Base-by-base conservation (phyloP, 2,329 filamentous ascomycete genomes). In the Pezicula neosporulosa region DNA sequence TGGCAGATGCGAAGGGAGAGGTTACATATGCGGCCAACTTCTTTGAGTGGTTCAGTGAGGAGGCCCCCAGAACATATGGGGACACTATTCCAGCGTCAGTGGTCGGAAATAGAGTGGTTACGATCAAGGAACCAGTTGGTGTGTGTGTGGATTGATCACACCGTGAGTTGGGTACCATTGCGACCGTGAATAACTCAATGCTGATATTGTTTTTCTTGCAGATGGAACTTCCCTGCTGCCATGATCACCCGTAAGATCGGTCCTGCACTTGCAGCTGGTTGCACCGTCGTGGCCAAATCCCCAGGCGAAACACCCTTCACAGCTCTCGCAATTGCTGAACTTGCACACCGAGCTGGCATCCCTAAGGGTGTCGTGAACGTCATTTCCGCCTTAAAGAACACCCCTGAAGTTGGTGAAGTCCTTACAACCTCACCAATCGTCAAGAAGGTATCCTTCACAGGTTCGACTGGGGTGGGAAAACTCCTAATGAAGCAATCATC, bases 401-500 rank as follows among this genome's bases (percentile, higher is more conserved):
- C 91, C 0, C 77, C 86, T 12, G 84, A 86, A 59, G 81, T 97
- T 3, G 93, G 93, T 50, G 76, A 86, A 68, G 72, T 82, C 18
- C 77, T 97, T 50, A 95, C 90, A 10, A 87, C 87, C 1, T 83
- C 86, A 63, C 82, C 87, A 3, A 83, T 78, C 2, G 77, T 99
- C 58, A 87, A 87, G 67, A 97, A 97, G 71, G 81, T 97, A 41
- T 96, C 90, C 13, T 99, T 99, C 70, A 97, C 94, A 1, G 94
- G 94, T 46, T 97, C 72, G 19, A 87, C 84, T 1, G 70, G 66
- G 42, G 83, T 87, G 36, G 84, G 84, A 30, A 86, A 86, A 68
- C 76, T 86, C 6, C 82, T 99, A 49, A 96, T 97, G 91, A 88
- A 89, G 74, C 92, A 97, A 71, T 86, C 87, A 10, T 83, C 91